Percentiles rank a stretch among this genome's conserved stretches.
These are phyloP conservation scores for Porphyrellus sp. DNA, from an alignment of 1,284 basidiomycete genomes.

Conservation along the genomic window DNA sequence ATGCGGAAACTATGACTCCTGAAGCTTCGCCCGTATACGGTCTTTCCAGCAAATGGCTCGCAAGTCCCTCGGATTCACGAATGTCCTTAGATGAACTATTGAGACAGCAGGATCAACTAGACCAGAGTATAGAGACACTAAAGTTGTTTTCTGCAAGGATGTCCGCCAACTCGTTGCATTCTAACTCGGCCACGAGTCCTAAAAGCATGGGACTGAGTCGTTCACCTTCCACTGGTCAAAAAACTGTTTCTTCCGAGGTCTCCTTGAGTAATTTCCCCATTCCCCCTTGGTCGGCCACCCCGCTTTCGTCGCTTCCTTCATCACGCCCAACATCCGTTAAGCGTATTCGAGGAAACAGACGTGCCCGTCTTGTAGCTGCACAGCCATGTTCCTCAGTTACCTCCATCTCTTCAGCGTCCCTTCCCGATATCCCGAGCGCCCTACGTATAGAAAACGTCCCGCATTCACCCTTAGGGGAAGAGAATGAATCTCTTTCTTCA, in stretches of 20 bases:
- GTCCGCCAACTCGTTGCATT: constrained; percentile 3
- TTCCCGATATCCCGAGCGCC: constrained; percentile 18
- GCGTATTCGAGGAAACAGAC: constrained; percentile 26
- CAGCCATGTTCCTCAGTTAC: constrained; percentile 1
- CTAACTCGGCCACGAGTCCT: constrained; percentile 5
- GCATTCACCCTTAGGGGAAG: constrained; percentile 33
- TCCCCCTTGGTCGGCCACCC: constrained; percentile 46
- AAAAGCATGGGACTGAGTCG: constrained; percentile 17
- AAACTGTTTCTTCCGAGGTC: constrained; percentile 45
- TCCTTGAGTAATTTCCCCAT: constrained; percentile 68
- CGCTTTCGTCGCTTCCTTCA: constrained; percentile 18
- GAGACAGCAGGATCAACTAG: constrained; percentile 61
- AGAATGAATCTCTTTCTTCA: constrained; percentile 28
- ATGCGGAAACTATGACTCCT: neutral
- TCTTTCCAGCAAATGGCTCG: constrained; percentile 37
- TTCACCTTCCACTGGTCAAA: constrained; percentile 31
- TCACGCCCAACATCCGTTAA: constrained; percentile 12
- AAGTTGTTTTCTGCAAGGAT: constrained; percentile 44
- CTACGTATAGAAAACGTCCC: constrained; percentile 21
- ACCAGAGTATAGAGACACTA: constrained; percentile 60
- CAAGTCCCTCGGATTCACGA: constrained; percentile 17
- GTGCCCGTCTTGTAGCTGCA: constrained; percentile 13
- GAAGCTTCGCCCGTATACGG: constrained; percentile 49
- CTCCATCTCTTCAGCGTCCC: constrained; percentile 7
- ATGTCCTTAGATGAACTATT: constrained; percentile 51